Base-by-base conservation (phyloP, 208 protist genomes). In the Trypanosoma cruzi region DNA sequence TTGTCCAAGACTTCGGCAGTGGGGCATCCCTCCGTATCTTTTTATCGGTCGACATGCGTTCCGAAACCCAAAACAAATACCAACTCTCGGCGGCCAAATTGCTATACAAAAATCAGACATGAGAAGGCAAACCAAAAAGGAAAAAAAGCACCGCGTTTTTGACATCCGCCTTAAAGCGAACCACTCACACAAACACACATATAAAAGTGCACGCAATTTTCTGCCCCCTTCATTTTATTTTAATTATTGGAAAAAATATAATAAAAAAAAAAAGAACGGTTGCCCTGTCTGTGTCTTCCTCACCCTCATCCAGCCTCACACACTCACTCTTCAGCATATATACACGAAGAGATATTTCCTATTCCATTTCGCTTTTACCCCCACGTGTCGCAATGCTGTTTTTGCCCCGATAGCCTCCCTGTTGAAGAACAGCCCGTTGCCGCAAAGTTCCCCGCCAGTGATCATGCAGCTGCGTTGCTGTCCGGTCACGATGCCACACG, bases 371-470 rank as follows among this genome's bases (percentile, higher is more conserved):
- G 48, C 36, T 48, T 13, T 37, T 22, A 11, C 20, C 48, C 26
- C 36, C 58, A 11, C 69, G 53, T 37, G 40, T 16, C 34, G 57
- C 71, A 58, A 76, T 2, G 31, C 55, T 70, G 34, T 70, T 60
- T 36, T 76, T 76, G 24, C 62, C 68, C 40, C 69, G 18, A 58
- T 69, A 67, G 10, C 77, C 50, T 22, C 63, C 62, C 56, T 73
- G 62, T n/a, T 74, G 64, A 4, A 79, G 29, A 74, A 86, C 57
- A 32, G 71, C 77, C 22, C 72, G 70, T 1, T 77, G 72, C 11
- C 80, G 79, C 63, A 94, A 68, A 22, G 79, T 80, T 48, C 80
- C 90, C 10, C 90, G 83, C 90, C 90, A 96, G 74, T 96, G 90
- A 63, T 96, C 86, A 64, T 85, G 92, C 63, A 96, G 68, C 60